Evolutionary conservation across 148 eudicot species (phyloP).

Genomic region (Rhododendron mucronatum): DNA sequence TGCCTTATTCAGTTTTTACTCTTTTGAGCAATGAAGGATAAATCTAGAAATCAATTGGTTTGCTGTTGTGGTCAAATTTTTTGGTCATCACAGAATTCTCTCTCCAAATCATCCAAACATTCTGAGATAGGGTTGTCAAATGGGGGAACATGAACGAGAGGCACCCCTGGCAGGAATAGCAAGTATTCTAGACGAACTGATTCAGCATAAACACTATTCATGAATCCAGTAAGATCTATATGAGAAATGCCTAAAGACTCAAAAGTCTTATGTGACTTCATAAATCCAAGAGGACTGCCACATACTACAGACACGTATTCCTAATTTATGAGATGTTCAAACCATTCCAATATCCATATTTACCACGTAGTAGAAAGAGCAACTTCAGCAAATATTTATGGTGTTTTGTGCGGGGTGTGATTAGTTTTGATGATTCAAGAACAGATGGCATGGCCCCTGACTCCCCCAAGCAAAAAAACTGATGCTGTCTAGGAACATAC

Average conservation of each 20-base stretch:
- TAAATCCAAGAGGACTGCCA: background rate
- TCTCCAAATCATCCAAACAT: background rate
- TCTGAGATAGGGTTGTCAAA: background rate
- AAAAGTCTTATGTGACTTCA: background rate
- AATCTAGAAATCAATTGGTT: background rate
- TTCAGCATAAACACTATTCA: background rate
- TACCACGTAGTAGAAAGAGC: background rate
- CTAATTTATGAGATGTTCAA: background rate
- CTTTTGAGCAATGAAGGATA: background rate
- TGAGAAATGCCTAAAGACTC: background rate
- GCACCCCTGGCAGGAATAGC: background rate
- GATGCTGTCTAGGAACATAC: background rate
- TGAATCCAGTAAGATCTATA: background rate
- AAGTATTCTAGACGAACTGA: background rate
- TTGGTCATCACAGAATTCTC: background rate
- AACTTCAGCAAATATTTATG: background rate
- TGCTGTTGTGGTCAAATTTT: background rate
- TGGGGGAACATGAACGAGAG: background rate
- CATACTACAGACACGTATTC: background rate
- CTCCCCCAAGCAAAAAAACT: background rate
- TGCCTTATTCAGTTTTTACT: background rate
- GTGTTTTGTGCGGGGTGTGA: background rate
- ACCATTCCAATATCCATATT: background rate
- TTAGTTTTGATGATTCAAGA: background rate
- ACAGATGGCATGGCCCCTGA: background rate